phyloP scores from a whole-genome alignment of 768 basidiomycete genomes.

The Lanmaoa rubissima region DNA sequence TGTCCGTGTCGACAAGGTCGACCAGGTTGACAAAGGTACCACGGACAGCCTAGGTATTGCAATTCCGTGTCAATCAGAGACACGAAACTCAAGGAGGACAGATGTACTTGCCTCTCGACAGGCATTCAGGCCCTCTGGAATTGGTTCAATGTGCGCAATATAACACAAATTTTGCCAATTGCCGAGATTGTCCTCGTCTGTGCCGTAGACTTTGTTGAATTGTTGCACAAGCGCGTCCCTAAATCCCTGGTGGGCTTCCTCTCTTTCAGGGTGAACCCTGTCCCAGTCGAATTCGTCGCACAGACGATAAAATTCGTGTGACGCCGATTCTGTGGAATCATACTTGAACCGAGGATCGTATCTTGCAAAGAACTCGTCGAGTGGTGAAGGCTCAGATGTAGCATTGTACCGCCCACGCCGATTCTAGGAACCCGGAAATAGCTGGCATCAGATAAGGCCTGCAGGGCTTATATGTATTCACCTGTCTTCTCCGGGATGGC shows the following conservation, averaged over 20 bases:
- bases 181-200: not conserved
- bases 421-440: not conserved
- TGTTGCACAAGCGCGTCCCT: slow-evolving; percentile 13
- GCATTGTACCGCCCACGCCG: not conserved
- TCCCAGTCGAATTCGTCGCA: slow-evolving; percentile 14
- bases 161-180: slow-evolving; percentile 14
- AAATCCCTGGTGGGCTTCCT: not conserved
- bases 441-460: not conserved
- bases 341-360: slow-evolving; percentile 5
- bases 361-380: not conserved
- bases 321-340: slow-evolving; percentile 5
- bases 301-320: slow-evolving; percentile 17
- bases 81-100: too few species aligned
- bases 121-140: slow-evolving; percentile 1
- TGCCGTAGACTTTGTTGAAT: slow-evolving; percentile 18
- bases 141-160: not conserved
- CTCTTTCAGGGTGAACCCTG: not conserved
- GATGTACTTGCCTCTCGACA: slow-evolving; percentile 14
- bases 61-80: not conserved
- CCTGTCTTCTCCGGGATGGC: slow-evolving; percentile 1
- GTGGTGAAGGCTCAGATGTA: not conserved
- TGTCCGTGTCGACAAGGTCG: slow-evolving; percentile 17
- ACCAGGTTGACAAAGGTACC: slow-evolving; percentile 12
- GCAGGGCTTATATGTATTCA: not conserved
- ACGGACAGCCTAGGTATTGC: not conserved